Evolutionary conservation across 2,329 filamentous ascomycete genomes (phyloP).

Genomic region (Fusarium penzigii): DNA sequence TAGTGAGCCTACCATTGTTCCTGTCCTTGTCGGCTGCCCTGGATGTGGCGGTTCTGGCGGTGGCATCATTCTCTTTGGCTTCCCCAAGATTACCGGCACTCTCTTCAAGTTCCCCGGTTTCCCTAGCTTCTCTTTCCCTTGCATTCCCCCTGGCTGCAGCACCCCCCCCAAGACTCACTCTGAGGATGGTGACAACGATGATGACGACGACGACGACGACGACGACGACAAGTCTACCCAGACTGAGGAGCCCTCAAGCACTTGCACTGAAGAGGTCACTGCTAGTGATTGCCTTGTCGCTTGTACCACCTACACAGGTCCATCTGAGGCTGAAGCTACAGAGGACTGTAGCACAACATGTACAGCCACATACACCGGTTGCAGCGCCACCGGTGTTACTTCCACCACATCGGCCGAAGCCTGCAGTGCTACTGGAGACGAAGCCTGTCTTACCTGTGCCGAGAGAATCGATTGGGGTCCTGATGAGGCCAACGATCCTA

Average conservation of each 20-base stretch:
- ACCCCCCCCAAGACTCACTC: background rate
- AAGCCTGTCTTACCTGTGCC: background rate
- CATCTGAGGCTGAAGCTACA: background rate
- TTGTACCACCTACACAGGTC: conserved; percentile 14
- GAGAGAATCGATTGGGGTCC: background rate
- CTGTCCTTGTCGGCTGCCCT: conserved; percentile 12
- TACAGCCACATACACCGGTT: conserved; percentile 13
- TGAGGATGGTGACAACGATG: background rate
- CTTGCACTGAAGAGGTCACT: conserved; percentile 12
- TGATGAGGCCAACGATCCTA: background rate
- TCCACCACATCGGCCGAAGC: conserved; percentile 8
- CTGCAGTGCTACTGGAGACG: conserved; percentile 2
- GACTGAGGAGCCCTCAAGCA: background rate
- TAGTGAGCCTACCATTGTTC: conserved; percentile 12
- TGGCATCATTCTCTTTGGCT: conserved; percentile 14
- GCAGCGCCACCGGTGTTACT: conserved; percentile 4
- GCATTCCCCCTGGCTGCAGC: conserved; percentile 11
- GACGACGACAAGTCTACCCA: conserved; percentile 1
- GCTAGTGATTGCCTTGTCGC: conserved; percentile 18
- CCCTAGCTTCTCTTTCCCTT: conserved; percentile 13
- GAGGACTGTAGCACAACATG: conserved; percentile 12
- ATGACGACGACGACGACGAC: conserved; percentile 1
- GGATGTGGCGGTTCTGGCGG: conserved; percentile 7
- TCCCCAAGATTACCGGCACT: background rate
- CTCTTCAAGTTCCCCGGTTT: conserved; percentile 10